Evolutionary conservation across 257 asterid species (phyloP), one percentile per base, ranked within the genome.

Genomic region (Schizonepeta tenuifolia): DNA sequence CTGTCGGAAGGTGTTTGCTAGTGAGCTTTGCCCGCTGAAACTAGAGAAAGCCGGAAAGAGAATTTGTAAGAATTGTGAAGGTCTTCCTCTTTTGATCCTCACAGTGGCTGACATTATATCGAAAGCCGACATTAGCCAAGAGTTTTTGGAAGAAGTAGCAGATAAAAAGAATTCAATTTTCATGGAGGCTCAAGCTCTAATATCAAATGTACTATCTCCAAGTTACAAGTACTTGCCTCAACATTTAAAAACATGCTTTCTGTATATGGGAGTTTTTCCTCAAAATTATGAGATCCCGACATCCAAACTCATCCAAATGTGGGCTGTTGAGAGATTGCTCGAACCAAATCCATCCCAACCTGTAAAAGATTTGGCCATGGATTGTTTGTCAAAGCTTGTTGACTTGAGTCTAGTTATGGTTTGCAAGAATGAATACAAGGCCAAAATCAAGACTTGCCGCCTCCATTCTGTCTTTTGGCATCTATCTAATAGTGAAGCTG

Each of bases 161-260:
- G 15, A 43, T 11, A 65, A 38, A 40, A 12, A 22, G 22, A 50
- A 17, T 17, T 50, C 8, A 17, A 11, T 50, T 6, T 22, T 31
- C 28, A 47, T 43, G 56, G 65, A 26, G 53, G 55, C 64, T 24
- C 10, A 55, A 50, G 51, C 49, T 72, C 20, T 33, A 22, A 53
- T 70, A 22, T 70, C 20, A 12, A 18, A 47, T 28, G 44, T 24
- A 5, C 24, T 80, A 11, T 41, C 36, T 24, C 47, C 68, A 6
- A 77, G 82, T 44, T 77, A 9, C 26, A 46, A 64, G 31, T 28
- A 69, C 67, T 64, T 81, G 35, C 82, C 80, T 22, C 66, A 59
- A 17, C 18, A 17, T 47, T 53, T 77, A 20, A 65, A 41, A 26
- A n/a, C 49, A 1, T 56, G 58, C 33, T 79, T 79, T 43, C 76